Percentiles rank a stretch among this genome's conserved stretches.
Conservation (phyloP, 345 rosid species). For the Euphorbia tirucalli region DNA sequence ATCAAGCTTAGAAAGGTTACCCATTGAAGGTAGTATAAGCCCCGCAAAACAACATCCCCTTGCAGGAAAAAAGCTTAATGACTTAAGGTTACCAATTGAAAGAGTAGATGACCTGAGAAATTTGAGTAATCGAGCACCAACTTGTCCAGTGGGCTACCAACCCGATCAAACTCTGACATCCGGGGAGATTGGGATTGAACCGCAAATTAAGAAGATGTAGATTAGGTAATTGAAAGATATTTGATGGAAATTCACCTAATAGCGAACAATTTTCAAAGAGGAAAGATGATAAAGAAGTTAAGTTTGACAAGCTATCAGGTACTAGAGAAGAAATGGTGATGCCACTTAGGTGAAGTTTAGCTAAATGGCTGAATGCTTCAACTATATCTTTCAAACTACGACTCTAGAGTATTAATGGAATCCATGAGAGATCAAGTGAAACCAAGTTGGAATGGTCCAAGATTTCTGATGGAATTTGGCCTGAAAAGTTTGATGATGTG, state of each 20-base stretch:
- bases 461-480: conserved; percentile 19
- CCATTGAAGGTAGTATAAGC: conserved; percentile 17
- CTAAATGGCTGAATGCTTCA: not conserved
- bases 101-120: not conserved
- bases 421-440: not conserved
- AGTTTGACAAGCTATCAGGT: not conserved
- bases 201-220: not conserved
- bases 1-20: not conserved
- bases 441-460: not conserved
- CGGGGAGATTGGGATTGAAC: not conserved
- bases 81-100: not conserved
- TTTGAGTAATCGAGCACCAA: not conserved
- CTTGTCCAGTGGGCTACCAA: not conserved
- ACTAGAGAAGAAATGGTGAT: not conserved
- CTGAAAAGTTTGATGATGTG: not conserved
- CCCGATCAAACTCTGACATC: not conserved
- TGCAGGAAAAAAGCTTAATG: not conserved
- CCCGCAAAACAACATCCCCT: not conserved
- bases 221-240: not conserved
- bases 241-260: not conserved
- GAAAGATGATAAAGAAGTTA: not conserved
- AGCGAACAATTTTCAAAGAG: not conserved
- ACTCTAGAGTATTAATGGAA: not conserved
- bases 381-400: not conserved
- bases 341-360: not conserved